phyloP scores from a whole-genome alignment of 495 filamentous ascomycete species.

The Penicillium steckii region DNA sequence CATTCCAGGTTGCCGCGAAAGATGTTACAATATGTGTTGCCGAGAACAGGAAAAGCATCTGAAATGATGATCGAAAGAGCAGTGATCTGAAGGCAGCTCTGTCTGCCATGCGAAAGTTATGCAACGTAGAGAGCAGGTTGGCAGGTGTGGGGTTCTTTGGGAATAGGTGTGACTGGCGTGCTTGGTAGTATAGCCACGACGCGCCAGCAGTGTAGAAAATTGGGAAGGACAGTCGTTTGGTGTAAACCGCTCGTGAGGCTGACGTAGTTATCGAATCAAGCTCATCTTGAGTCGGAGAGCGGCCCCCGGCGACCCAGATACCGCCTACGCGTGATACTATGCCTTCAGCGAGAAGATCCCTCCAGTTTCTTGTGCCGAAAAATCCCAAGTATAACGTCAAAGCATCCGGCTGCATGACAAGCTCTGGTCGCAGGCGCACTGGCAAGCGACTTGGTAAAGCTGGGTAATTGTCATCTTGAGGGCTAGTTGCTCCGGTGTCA shows the following conservation, averaged over 20 bases:
- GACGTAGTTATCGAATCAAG: slow-evolving; percentile 33
- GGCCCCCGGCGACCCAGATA: slow-evolving; percentile 18
- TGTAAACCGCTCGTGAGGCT: slow-evolving; percentile 21
- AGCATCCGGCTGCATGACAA: slow-evolving; percentile 20
- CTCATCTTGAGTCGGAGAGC: slow-evolving; percentile 34
- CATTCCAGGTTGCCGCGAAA: slow-evolving; percentile 4
- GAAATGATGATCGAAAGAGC: slow-evolving; percentile 8
- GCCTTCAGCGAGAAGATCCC: slow-evolving; percentile 1
- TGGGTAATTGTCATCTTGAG: background rate
- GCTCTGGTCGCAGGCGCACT: slow-evolving; percentile 17
- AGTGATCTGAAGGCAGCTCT: background rate
- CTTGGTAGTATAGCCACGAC: slow-evolving; percentile 7
- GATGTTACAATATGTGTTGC: background rate
- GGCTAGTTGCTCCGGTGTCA: slow-evolving; percentile 2
- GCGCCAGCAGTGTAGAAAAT: slow-evolving; percentile 8
- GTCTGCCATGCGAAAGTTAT: background rate
- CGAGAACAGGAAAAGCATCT: slow-evolving; percentile 19
- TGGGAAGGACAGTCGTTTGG: slow-evolving; percentile 19
- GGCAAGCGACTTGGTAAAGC: slow-evolving; percentile 13
- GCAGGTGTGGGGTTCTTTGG: slow-evolving; percentile 7
- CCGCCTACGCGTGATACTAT: slow-evolving; percentile 17
- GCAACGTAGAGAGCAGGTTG: background rate
- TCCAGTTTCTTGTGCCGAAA: slow-evolving; percentile 22
- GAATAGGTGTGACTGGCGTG: slow-evolving; percentile 5
- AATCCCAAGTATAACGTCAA: slow-evolving; percentile 34